phyloP scores from a whole-genome alignment of 176 grass and related monocot genomes.

The Raddia guianensis region DNA sequence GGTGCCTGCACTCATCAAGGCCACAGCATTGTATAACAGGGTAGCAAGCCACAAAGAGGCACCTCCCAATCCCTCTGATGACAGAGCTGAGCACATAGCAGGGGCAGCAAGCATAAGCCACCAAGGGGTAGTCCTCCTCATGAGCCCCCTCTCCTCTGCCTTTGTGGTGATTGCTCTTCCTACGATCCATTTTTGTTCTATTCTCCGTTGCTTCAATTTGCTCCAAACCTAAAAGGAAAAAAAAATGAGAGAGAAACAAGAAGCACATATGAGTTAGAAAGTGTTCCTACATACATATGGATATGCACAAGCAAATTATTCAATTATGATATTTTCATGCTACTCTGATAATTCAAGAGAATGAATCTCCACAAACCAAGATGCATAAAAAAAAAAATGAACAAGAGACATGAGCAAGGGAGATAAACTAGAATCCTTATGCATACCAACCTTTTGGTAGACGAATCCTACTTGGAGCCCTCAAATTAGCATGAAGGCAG shows the following conservation, averaged over 20 bases:
- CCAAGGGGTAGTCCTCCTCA: background rate
- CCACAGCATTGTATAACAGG: conserved; percentile 70
- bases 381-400: conserved; percentile 21
- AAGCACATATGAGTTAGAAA: background rate
- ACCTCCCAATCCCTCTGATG: conserved; percentile 57
- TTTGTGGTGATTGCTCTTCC: conserved; percentile 20
- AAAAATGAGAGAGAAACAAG: background rate
- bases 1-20: conserved; percentile 59
- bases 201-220: background rate
- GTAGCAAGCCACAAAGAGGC: conserved; percentile 66
- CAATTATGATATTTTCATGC: background rate
- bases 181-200: conserved; percentile 13
- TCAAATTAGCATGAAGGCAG: conserved; percentile 4
- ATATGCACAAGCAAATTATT: background rate
- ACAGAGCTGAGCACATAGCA: conserved; percentile 57
- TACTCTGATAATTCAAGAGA: background rate
- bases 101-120: conserved; percentile 47
- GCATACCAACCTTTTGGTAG: conserved; percentile 38
- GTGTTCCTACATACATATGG: background rate
- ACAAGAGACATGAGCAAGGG: background rate
- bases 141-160: conserved; percentile 5
- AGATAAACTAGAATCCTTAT: conserved; percentile 38
- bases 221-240: conserved; percentile 2
- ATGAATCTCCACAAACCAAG: background rate
- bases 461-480: conserved; percentile 4